Evolutionary conservation across 257 asterid genomes (phyloP), one percentile per base, ranked within the genome.

Genomic region (Sherardia arvensis): DNA sequence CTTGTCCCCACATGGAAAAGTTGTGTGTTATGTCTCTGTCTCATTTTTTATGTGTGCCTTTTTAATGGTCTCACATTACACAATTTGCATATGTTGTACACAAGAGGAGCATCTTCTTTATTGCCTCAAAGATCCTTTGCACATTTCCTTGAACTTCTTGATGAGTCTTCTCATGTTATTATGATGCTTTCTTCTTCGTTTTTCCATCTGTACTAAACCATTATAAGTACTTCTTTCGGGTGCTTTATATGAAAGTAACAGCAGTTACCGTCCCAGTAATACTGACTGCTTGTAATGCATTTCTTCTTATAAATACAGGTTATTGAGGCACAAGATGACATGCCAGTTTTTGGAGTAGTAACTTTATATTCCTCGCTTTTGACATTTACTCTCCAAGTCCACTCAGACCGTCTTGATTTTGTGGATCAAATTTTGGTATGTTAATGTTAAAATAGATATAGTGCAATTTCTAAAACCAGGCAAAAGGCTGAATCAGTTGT

Each of bases 321-420:
- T 80, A 86, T 93, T 70, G 99, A 90, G 75, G 99, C 95, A 53
- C 99, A 90, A 73, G 97, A 85, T 49, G 80, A 84, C 74, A 84
- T 93, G 96, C 79, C 93, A 18, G 72, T 83, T 66, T 85, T 66
- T 77, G 99, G 96, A 69, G 92, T 88, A 61, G 95, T 90, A 68
- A 82, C 97, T 66, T 79, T 93, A 69, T 93, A 90, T 73, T 85
- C 96, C 51, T 90, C 99, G 69, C 94, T 93, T 61, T 75, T 93
- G 86, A 87, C 89, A 67, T 93, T 93, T 79, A 87, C 96, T 66
- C 90, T 93, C 74, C 96, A 90, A 76, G 99, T 93, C 64, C 99
- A 90, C 78, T 81, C 92, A 64, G 97, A 90, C 69, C 92, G 96
- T 66, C 96, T 90, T 70, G 99, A 93, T 82, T 93, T 84, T 69